Conservation (phyloP, 306 rosid genomes). For the Senna tora region DNA sequence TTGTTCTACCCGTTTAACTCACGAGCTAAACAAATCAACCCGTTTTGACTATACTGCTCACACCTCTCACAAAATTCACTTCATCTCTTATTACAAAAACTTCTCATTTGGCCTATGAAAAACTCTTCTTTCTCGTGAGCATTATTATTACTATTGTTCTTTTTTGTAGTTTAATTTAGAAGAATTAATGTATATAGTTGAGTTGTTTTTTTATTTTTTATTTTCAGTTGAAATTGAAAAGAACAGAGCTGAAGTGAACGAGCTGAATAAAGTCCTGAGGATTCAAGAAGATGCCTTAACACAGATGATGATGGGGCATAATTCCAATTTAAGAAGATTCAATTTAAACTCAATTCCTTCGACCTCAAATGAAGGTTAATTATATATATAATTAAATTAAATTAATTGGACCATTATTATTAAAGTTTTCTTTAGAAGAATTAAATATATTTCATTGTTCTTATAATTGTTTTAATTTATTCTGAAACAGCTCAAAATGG, state of each 20-base stretch:
- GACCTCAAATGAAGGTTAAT: constrained; percentile 1
- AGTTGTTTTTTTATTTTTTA: no score
- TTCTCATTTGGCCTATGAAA: background rate
- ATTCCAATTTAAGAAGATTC: background rate
- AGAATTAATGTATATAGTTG: no score
- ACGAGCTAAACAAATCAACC: no score
- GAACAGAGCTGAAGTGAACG: constrained; percentile 48
- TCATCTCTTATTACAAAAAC: no score
- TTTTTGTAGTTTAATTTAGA: no score
- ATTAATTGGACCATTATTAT: no score
- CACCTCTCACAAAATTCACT: no score
- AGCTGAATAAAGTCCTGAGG: constrained; percentile 36
- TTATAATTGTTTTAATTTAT: background rate
- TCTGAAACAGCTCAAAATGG: constrained; percentile 5
- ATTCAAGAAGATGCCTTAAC: constrained; percentile 19
- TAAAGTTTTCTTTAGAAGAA: no score
- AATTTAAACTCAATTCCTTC: constrained; percentile 12
- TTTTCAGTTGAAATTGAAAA: constrained; percentile 53
- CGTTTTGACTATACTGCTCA: no score
- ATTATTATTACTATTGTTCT: background rate
- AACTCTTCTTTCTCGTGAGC: background rate
- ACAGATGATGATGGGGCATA: background rate
- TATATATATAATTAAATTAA: no score
- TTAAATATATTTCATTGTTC: no score
- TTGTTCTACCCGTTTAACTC: background rate